Conservation (phyloP, 805 yeast species). For the Ogataea methanolica region DNA sequence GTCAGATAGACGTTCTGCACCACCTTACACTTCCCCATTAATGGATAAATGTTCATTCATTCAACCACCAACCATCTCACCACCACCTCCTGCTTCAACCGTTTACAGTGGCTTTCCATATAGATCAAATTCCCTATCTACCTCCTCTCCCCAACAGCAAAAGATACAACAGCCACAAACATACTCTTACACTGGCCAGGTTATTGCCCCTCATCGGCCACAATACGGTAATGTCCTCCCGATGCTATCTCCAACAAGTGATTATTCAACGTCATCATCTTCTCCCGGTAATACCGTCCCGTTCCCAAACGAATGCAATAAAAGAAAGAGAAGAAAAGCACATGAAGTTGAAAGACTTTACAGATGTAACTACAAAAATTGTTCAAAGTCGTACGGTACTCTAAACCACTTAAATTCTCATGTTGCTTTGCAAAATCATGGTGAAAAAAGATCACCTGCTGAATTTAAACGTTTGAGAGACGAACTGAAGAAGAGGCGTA, state of each 20-base stretch:
- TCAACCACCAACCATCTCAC: too few relatives aligned
- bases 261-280: not conserved
- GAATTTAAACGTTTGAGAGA: constrained; percentile 50
- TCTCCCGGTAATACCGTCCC: not conserved
- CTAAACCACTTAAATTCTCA: constrained; percentile 57
- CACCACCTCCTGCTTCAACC: too few relatives aligned
- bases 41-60: too few relatives aligned
- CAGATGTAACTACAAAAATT: constrained; percentile 41
- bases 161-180: too few relatives aligned
- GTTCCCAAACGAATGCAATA: constrained; percentile 16
- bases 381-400: constrained; percentile 56
- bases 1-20: too few relatives aligned
- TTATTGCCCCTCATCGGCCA: not conserved
- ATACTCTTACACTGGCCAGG: too few relatives aligned
- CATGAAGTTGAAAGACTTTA: constrained; percentile 54
- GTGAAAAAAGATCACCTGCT: constrained; percentile 47
- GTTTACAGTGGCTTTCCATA: too few relatives aligned
- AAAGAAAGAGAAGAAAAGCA: constrained; percentile 49
- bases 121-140: too few relatives aligned
- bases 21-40: too few relatives aligned
- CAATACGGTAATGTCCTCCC: not conserved
- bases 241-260: too few relatives aligned
- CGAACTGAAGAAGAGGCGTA: constrained; percentile 31
- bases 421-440: constrained; percentile 48
- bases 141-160: too few relatives aligned